phyloP scores from a whole-genome alignment of 1,139 yeast genomes.

The Hemisphaericaspora lyxosophila region DNA sequence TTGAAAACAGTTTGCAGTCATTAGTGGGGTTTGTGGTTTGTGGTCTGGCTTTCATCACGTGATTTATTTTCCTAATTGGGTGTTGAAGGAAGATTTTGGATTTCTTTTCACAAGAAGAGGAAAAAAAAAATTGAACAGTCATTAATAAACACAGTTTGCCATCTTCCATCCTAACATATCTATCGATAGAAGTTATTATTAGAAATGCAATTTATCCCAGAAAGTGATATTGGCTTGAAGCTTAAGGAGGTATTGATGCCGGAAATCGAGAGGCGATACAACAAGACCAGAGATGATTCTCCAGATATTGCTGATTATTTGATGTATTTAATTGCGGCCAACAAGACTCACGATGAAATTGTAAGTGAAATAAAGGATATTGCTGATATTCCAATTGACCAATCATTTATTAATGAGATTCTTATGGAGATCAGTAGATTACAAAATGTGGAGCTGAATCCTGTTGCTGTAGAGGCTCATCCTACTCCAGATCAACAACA shows the following conservation, averaged over 20 bases:
- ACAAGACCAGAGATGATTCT: slow-evolving; percentile 57
- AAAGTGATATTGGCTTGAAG: slow-evolving; percentile 42
- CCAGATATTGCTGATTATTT: slow-evolving; percentile 80
- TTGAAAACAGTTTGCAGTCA: too few relatives aligned
- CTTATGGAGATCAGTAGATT: slow-evolving; percentile 51
- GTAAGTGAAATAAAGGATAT: slow-evolving; percentile 62
- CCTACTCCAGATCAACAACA: slow-evolving; percentile 1
- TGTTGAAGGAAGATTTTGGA: not conserved
- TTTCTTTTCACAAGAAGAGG: not conserved
- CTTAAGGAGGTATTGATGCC: slow-evolving; percentile 35
- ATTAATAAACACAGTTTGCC: too few relatives aligned
- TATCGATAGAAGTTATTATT: too few relatives aligned
- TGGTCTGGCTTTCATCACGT: too few relatives aligned
- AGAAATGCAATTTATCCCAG: slow-evolving; percentile 37
- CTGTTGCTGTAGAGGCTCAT: not conserved
- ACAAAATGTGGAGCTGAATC: not conserved
- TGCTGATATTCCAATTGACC: slow-evolving; percentile 63
- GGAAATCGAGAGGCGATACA: slow-evolving; percentile 37
- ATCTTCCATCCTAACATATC: too few relatives aligned
- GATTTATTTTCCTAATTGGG: not conserved
- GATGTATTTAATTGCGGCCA: slow-evolving; percentile 68
- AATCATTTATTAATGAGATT: slow-evolving; percentile 47
- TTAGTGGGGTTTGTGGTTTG: too few relatives aligned
- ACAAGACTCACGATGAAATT: slow-evolving; percentile 64
- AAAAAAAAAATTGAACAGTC: not conserved